Base-by-base conservation (phyloP, 768 basidiomycete species). In the Mycena alexandri region DNA sequence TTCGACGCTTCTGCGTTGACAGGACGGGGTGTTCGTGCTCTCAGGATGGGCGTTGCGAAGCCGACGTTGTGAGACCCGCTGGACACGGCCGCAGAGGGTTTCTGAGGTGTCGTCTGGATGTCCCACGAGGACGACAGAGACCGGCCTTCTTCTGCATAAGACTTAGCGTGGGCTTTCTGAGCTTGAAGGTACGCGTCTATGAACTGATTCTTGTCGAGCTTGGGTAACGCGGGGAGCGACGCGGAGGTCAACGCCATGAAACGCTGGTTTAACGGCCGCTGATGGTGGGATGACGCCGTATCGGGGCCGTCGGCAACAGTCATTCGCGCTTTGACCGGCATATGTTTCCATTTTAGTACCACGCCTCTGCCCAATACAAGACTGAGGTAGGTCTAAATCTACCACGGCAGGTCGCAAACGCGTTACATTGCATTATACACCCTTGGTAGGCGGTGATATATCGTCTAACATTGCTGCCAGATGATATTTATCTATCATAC, bases 121-220 rank as follows among this genome's bases (percentile, higher is more conserved):
- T 66, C 48, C 82, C 82, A 83, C 7, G 79, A 73, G 14, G 73
- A 69, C 25, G 76, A 60, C n/a, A 78, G 54, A 22, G 71, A 71
- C 47, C 70, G 76, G 16, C 81, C 85, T 69, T 88, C 82, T 5
- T 73, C 68, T 6, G 81, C 83, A 69, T 90, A 85, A 0, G 73
- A 69, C 61, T 81, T 83, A 3, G 81, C 66, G 69, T 86, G 83
- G 2, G 77, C 69, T 36, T 69, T 80, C 68, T 92, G 90, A 61
- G 81, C 81, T 38, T 80, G 79, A 5, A 91, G 69, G 72, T 86
- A 92, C 1, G 80, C 75, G 6, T 74, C 75, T 9, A 92, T 79
- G 56, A 81, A 80, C 4, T 77, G 75, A 11, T 73, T 72, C 47
- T 81, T 85, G 65, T 88, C 82, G 57, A 81, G 73, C 50, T 77